Evolutionary conservation across 1,284 basidiomycete species (phyloP), one percentile per base, ranked within the genome.

Genomic region (Naganishia sp.): DNA sequence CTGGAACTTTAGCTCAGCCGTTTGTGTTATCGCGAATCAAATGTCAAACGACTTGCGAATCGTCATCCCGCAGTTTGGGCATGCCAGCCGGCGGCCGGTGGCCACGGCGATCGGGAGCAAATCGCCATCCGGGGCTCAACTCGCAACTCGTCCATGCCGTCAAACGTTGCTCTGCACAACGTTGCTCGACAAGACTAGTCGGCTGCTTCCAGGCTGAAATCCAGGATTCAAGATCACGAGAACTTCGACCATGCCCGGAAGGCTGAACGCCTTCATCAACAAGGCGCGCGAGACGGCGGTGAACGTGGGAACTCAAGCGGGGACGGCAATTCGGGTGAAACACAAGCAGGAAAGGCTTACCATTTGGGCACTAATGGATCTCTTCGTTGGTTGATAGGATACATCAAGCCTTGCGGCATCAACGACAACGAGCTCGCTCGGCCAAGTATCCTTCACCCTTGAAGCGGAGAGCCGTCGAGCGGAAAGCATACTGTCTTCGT

Each of bases 311-410:
- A 61, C 65, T 13, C 73, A 74, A 65, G 75, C 75, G 3, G 64
- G 65, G 46, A 64, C 70, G 6, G 70, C 75, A 67, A 61, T 73
- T 57, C 71, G 74, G 65, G 75, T 76, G 56, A 52, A 73, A 66
- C 3, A 7, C n/a, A 23, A 11, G 23, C 6, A 23, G 52, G 2
- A n/a, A 9, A 7, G 21, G 9, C 33, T 6, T 25, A 13, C 10
- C 21, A 33, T 15, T 21, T 31, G 5, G 18, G 23, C 25, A 15
- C 18, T 48, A 10, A 39, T 28, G 10, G 18, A 21, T 16, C 13
- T 13, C 25, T 45, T 31, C 52, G 31, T 43, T 42, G 15, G n/a
- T 13, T 10, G 10, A 13, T 13, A 65, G 48, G 48, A 50, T 31
- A 56, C 48, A 15, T 59, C 48, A n/a, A 65, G 7, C 28, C 36